Evolutionary conservation across 73 alveolate species (phyloP), one percentile per base, ranked within the genome.

Genomic region (Urostyla sp.): DNA sequence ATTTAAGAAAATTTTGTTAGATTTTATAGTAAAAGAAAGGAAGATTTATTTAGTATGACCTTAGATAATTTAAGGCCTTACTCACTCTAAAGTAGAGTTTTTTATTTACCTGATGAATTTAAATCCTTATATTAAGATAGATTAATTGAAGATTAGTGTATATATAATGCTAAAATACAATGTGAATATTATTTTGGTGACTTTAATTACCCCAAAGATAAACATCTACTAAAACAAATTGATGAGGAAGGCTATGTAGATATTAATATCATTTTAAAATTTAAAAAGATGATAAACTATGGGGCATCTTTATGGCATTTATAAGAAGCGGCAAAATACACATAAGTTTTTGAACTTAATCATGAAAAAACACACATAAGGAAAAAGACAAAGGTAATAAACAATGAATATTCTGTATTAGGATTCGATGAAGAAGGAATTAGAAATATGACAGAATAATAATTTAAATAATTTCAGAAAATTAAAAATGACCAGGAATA

Each of bases 351-450:
- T 50, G 63, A 50, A 31, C 63, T 50, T 10, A 20, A 50, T 20
- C 32, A 10, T 13, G 18, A 7, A 8, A 11, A 20, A 7, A 7
- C 16, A 13, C 7, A 13, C 11, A 50, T 50, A 20, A 10, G 63
- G 11, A 50, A 50, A 31, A 50, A 50, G 63, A 20, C 18, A 7
- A 13, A 20, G 27, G 18, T 8, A 10, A 7, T 50, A 13, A 50
- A 50, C 63, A 20, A 50, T 10, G 7, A 11, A 10, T 13, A 13
- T 13, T 13, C 11, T 13, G 34, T 50, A 50, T 20, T 50, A 11
- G 63, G 63, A 7, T 50, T 50, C 20, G 63, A 50, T 31, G 18
- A 50, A 13, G 32, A 50, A 50, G 63, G 63, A 7, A 50, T 50
- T 31, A 50, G 63, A 20, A 50, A 50, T 20, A 7, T 50, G 63